These are phyloP conservation scores for Cyclotella choctawhatcheeana DNA, from an alignment of 108 stramenopile species.

Conservation along the genomic window DNA sequence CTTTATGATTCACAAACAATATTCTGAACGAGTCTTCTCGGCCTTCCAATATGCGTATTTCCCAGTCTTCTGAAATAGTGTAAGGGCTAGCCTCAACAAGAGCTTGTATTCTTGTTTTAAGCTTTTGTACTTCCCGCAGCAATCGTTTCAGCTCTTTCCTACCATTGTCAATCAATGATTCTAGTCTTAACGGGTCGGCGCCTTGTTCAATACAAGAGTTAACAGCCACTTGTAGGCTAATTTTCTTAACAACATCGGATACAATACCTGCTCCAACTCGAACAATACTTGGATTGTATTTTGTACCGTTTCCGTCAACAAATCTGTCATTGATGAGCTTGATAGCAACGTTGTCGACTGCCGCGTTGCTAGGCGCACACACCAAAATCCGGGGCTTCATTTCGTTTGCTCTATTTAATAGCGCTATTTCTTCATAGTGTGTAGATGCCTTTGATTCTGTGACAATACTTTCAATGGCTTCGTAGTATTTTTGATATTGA, in stretches of 20 bases:
- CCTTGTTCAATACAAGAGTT: slow-evolving; percentile 39
- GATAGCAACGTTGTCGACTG: slow-evolving; percentile 88
- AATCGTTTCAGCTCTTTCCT: slow-evolving; percentile 38
- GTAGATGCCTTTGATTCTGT: slow-evolving; percentile 32
- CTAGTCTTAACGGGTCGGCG: slow-evolving; percentile 38
- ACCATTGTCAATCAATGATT: slow-evolving; percentile 28
- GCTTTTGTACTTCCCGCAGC: slow-evolving; percentile 52
- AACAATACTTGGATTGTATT: slow-evolving; percentile 74
- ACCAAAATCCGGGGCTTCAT: slow-evolving; percentile 75
- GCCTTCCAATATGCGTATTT: slow-evolving; percentile 53
- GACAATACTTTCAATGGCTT: slow-evolving; percentile 47
- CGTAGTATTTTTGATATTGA: slow-evolving; percentile 57
- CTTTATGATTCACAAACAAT: slow-evolving; percentile 67
- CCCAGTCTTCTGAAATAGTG: slow-evolving; percentile 62
- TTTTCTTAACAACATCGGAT: slow-evolving; percentile 31
- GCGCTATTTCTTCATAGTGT: slow-evolving; percentile 49
- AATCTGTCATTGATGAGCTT: slow-evolving; percentile 72
- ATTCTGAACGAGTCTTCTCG: slow-evolving; percentile 45
- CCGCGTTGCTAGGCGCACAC: slow-evolving; percentile 89
- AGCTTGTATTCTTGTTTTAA: slow-evolving; percentile 47
- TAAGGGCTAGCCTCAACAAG: slow-evolving; percentile 54
- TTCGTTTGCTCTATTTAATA: slow-evolving; percentile 48
- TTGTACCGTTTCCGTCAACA: slow-evolving; percentile 68
- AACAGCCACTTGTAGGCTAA: slow-evolving; percentile 38
- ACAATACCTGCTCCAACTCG: slow-evolving; percentile 64